A percentile compares a stretch with the other conserved stretches of the same genome.
These are phyloP conservation scores for Lentinula sp. DNA, from an alignment of 768 basidiomycete genomes.

Conservation along the genomic window DNA sequence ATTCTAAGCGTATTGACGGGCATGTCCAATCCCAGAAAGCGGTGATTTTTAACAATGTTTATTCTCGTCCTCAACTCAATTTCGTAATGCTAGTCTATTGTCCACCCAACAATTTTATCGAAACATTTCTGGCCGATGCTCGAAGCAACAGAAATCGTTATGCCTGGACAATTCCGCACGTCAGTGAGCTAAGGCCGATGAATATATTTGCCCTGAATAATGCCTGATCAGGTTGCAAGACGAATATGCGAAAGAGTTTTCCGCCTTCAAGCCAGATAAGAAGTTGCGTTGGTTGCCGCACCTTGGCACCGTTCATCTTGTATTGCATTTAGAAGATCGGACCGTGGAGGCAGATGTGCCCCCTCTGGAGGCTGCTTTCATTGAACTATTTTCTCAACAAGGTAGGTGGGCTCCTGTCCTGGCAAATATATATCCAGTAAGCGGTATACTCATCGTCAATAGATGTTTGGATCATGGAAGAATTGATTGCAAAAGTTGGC, in stretches of 20 bases:
- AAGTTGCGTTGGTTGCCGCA: conserved; percentile 84
- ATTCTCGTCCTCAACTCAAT: background rate
- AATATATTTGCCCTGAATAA: background rate
- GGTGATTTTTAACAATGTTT: conserved; percentile 33
- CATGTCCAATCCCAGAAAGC: conserved; percentile 71
- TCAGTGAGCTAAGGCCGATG: conserved; percentile 27
- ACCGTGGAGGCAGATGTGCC: conserved; percentile 68
- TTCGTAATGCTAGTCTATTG: conserved; percentile 41
- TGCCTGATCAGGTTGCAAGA: conserved; percentile 53
- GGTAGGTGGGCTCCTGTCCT: conserved; percentile 26
- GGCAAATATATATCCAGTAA: background rate
- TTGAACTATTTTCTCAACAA: conserved; percentile 77
- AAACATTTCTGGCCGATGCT: conserved; percentile 93
- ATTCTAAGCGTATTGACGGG: conserved; percentile 86
- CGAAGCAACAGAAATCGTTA: conserved; percentile 61
- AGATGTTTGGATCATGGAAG: conserved; percentile 71
- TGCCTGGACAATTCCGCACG: conserved; percentile 85
- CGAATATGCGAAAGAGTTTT: conserved; percentile 70
- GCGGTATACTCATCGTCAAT: background rate
- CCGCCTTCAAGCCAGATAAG: conserved; percentile 90
- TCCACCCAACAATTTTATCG: conserved; percentile 91
- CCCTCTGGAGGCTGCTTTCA: conserved; percentile 86
- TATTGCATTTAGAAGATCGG: conserved; percentile 80
- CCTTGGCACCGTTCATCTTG: conserved; percentile 77
- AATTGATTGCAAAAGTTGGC: conserved; percentile 59